Evolutionary conservation across 768 basidiomycete genomes (phyloP), one percentile per base, ranked within the genome.

Genomic region (Suillus alpinus): DNA sequence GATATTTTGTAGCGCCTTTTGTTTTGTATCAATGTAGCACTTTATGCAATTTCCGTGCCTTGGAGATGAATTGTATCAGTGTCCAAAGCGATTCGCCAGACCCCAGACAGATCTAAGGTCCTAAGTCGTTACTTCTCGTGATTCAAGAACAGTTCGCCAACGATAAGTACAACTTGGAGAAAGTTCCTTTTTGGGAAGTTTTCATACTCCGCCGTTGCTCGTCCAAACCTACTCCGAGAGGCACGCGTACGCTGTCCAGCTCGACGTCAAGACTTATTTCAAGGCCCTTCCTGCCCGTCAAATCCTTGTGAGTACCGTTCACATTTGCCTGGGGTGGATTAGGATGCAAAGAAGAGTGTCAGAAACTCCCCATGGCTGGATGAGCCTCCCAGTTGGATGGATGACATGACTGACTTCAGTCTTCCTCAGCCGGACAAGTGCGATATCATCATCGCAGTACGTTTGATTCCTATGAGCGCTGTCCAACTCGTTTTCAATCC

Each of bases 251-350:
- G 65, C 69, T 69, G 71, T 67, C 71, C 64, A 60, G 69, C 69
- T 69, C 76, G 75, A 74, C 72, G 72, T 76, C 76, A 73, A 77
- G 70, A 71, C 75, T 60, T 57, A 61, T 61, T 58, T 62, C 69
- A 67, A 76, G 69, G 69, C 66, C 62, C 61, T 43, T 56, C 63
- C 68, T 66, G 62, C 69, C 57, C 62, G 26, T 53, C 59, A 65
- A 61, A 44, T 18, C 13, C 57, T 16, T 31, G 70, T 73, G 56
- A 74, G 71, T 74, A 60, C 43, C 34, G 43, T 61, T 29, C 44
- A 16, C 41, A 55, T 47, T n/a, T n/a, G 40, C 41, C 36, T 51
- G 46, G 56, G 34, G 55, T 62, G n/a, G 41, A 50, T 26, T 34
- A n/a, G 63, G 62, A 61, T 57, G 59, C n/a, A 29, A 10, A 46